Evolutionary conservation across 2,329 filamentous ascomycete species (phyloP), one percentile per base, ranked within the genome.

Genomic region (Beauveria sp.): DNA sequence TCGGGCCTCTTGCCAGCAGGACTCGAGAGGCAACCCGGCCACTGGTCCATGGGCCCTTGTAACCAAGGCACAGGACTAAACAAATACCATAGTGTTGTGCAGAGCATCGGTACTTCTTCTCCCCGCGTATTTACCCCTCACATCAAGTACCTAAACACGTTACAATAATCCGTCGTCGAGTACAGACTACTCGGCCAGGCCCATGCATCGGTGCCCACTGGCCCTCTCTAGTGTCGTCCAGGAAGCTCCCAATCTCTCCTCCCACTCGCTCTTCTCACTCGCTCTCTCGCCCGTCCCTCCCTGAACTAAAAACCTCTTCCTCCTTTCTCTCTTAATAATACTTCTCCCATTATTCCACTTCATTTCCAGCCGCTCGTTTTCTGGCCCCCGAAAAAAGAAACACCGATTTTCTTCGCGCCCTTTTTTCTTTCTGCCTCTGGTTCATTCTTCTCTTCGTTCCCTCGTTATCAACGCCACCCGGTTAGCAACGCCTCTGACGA

Each of bases 281-380:
- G 6, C 48, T 26, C 50, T 59, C 43, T 26, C 51, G 34, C 43
- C 22, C 51, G 34, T 37, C 48, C 41, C 53, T 47, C 26, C 43
- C 26, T 48, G 43, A 24, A n/a, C 37, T 55, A 40, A 61, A 55
- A 55, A 55, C 53, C 59, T 61, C 46, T 20, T 61, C 53, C 46
- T 61, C 34, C 46, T 61, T 61, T 61, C 53, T 53, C 41, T 47
- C 40, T 24, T 9, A 18, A 34, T 34, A 37, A 47, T 37, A 30
- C 24, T 43, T 47, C 16, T 43, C 37, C 53, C 37, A 51, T 47
- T 51, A 37, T 41, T 44, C 53, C 44, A 61, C 47, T 61, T 56
- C 59, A 40, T 51, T 61, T 61, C 59, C 59, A 61, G 59, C 59
- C 59, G 59, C 59, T 61, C 59, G 59, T 61, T 61, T 61, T 34